Conservation (phyloP, 805 yeast genomes). For the Candida ascalaphidarum region DNA sequence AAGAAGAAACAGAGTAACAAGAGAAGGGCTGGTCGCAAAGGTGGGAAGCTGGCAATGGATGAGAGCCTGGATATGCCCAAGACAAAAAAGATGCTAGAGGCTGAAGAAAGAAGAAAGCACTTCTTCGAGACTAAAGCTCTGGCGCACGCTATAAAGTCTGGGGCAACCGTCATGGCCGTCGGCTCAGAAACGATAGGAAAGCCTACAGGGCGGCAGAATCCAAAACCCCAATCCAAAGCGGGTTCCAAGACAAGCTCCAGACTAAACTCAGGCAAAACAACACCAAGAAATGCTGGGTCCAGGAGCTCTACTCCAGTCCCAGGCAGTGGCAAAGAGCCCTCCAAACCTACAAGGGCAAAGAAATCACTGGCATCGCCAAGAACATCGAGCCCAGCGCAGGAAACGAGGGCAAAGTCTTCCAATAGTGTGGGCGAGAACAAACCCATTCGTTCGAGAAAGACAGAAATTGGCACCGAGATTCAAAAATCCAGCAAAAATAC, state of each 20-base stretch:
- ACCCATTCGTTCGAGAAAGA: too few species aligned
- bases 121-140: slow-evolving; percentile 23
- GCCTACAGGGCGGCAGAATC: too few species aligned
- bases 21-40: slow-evolving; percentile 1
- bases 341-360: neutral
- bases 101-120: slow-evolving; percentile 30
- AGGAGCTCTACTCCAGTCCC: too few species aligned
- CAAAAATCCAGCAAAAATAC: neutral
- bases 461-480: too few species aligned
- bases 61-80: slow-evolving; percentile 7
- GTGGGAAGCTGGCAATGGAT: slow-evolving; percentile 7
- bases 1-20: slow-evolving; percentile 4
- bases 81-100: slow-evolving; percentile 18
- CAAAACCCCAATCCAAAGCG: neutral
- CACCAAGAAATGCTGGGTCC: too few species aligned
- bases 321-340: too few species aligned
- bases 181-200: slow-evolving; percentile 28
- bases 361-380: neutral
- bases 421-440: neutral
- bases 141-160: slow-evolving; percentile 24
- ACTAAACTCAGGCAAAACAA: too few species aligned
- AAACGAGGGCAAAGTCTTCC: neutral
- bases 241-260: slow-evolving; percentile 1
- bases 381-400: neutral
- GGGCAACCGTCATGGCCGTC: slow-evolving; percentile 29